Percentiles rank a stretch among this genome's conserved stretches.
phyloP scores from a whole-genome alignment of 78 protist genomes.

The Corallochytrium limacisporum region DNA sequence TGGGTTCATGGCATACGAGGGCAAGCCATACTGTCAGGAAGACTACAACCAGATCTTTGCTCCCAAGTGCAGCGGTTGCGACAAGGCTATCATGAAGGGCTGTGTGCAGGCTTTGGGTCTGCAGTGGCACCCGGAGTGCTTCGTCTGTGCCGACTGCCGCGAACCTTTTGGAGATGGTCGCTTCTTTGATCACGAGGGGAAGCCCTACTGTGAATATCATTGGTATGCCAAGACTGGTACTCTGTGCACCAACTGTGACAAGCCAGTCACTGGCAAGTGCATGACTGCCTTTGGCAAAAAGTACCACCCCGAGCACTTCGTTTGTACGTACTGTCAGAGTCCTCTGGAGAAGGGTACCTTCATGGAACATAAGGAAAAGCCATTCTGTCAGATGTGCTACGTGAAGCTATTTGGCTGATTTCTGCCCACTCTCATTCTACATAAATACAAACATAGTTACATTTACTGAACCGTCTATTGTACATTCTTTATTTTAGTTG shows the following conservation, averaged over 20 bases:
- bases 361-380: background rate
- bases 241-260: conserved; percentile 14
- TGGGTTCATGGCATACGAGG: conserved; percentile 17
- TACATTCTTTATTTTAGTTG: background rate
- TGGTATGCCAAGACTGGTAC: conserved; percentile 16
- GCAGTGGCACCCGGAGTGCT: conserved; percentile 29
- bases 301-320: conserved; percentile 42
- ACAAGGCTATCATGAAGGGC: conserved; percentile 8
- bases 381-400: conserved; percentile 7
- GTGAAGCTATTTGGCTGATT: background rate
- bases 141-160: background rate
- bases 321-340: conserved; percentile 23
- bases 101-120: conserved; percentile 4
- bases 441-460: no score
- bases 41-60: conserved; percentile 15
- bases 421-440: no score
- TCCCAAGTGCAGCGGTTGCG: conserved; percentile 25
- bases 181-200: conserved; percentile 20
- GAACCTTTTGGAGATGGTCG: background rate
- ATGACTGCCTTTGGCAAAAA: conserved; percentile 24
- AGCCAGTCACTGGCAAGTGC: conserved; percentile 19
- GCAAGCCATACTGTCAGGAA: conserved; percentile 27
- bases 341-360: background rate
- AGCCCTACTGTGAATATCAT: conserved; percentile 24
- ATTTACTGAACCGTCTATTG: no score